Conservation (phyloP, 306 rosid genomes). For the Medicago truncatula region DNA sequence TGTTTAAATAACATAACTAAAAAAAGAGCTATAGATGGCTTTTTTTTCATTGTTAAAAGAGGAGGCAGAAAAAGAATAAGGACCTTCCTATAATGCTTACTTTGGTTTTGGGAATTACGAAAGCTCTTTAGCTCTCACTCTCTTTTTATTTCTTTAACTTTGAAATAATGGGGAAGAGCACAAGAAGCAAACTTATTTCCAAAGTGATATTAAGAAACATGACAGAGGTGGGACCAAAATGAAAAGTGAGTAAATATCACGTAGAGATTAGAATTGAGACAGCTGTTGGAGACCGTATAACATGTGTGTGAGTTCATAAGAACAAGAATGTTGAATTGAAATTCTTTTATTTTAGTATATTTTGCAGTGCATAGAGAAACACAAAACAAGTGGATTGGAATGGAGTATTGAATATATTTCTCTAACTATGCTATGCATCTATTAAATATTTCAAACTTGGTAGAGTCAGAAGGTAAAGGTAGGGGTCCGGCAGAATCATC, state of each 20-base stretch:
- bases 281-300: constrained; percentile 56
- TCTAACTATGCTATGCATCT: constrained; percentile 5
- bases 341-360: neutral
- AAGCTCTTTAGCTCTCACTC: constrained; percentile 39
- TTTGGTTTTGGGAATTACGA: constrained; percentile 63
- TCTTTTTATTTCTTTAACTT: neutral
- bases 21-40: too few relatives aligned
- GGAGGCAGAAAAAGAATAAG: constrained; percentile 46
- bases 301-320: constrained; percentile 40
- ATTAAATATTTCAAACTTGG: constrained; percentile 41
- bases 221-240: constrained; percentile 57
- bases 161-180: constrained; percentile 38
- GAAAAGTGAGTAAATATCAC: constrained; percentile 50
- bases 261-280: constrained; percentile 49
- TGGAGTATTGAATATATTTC: constrained; percentile 25
- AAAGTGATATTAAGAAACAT: constrained; percentile 41
- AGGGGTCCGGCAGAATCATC: constrained; percentile 57
- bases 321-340: constrained; percentile 44
- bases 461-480: constrained; percentile 57
- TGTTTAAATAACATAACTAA: too few relatives aligned
- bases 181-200: constrained; percentile 47
- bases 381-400: constrained; percentile 38
- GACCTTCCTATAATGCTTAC: constrained; percentile 50
- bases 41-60: constrained; percentile 36
- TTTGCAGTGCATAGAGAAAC: constrained; percentile 40